phyloP scores from a whole-genome alignment of 2,329 filamentous ascomycete genomes.

The Dothistroma septosporum region DNA sequence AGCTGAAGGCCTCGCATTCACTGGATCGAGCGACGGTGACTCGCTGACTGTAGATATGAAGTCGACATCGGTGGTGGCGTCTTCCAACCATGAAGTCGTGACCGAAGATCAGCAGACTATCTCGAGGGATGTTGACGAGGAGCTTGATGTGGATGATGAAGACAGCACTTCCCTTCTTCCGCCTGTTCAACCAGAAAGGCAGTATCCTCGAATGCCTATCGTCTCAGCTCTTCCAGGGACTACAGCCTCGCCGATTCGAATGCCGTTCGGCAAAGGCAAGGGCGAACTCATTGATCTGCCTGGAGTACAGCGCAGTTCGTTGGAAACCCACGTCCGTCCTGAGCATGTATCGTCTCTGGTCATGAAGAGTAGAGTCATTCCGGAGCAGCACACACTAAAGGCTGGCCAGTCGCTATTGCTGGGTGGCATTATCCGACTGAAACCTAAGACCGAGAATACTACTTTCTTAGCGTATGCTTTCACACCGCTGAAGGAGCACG shows the following conservation, averaged over 20 bases:
- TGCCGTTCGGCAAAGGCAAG: conserved; percentile 79
- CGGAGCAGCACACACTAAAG: conserved; percentile 69
- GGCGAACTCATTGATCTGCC: conserved; percentile 94
- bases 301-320: conserved; percentile 68
- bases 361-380: conserved; percentile 72
- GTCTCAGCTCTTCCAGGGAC: conserved; percentile 87
- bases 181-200: conserved; percentile 65
- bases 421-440: conserved; percentile 78
- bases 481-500: conserved; percentile 69
- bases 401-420: conserved; percentile 76
- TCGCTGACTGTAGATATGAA: background rate
- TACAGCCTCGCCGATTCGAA: conserved; percentile 88
- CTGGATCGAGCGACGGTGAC: background rate
- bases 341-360: conserved; percentile 64
- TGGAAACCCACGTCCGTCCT: conserved; percentile 67
- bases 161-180: conserved; percentile 58
- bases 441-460: conserved; percentile 61
- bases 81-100: background rate
- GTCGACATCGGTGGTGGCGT: background rate
- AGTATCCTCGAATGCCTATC: conserved; percentile 79
- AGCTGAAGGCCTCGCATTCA: background rate
- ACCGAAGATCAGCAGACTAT: background rate
- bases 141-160: conserved; percentile 15
- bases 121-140: background rate
- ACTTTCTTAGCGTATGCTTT: conserved; percentile 82